phyloP scores from a whole-genome alignment of 164 flowering plant genomes.

The Stephania japonica region DNA sequence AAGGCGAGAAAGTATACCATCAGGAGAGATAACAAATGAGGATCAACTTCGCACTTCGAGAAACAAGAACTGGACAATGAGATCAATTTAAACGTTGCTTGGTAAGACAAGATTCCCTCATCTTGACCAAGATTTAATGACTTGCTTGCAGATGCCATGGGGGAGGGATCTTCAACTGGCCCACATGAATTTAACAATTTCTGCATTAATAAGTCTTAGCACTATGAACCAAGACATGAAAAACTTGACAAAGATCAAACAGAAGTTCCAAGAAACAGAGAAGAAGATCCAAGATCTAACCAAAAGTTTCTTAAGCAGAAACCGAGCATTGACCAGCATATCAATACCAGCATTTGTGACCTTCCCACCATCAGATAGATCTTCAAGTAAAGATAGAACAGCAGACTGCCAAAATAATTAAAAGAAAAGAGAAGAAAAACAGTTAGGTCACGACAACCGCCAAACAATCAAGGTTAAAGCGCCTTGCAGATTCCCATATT shows the following conservation, averaged over 20 bases:
- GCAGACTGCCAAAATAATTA: constrained; percentile 46
- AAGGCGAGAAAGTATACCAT: constrained; percentile 43
- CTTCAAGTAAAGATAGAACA: constrained; percentile 52
- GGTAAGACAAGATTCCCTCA: constrained; percentile 67
- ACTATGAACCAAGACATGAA: constrained; percentile 16
- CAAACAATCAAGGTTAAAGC: background rate
- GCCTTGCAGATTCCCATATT: constrained; percentile 2
- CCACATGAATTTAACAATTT: constrained; percentile 59
- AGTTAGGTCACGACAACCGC: constrained; percentile 9
- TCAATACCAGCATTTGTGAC: constrained; percentile 28
- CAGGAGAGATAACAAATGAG: constrained; percentile 61
- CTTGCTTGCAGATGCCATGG: constrained; percentile 50
- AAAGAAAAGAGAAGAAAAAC: constrained; percentile 1
- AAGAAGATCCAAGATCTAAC: constrained; percentile 37
- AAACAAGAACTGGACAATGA: constrained; percentile 53
- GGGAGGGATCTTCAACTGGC: constrained; percentile 85
- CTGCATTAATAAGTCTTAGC: constrained; percentile 49
- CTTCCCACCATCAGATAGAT: constrained; percentile 35
- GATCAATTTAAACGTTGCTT: constrained; percentile 64
- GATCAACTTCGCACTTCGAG: constrained; percentile 54
- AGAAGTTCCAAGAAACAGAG: background rate
- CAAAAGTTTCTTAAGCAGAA: constrained; percentile 69
- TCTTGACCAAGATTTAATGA: constrained; percentile 47
- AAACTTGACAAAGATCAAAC: background rate
- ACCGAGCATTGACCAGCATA: constrained; percentile 44